Evolutionary conservation across 345 rosid genomes (phyloP), one percentile per base, ranked within the genome.

Genomic region (Lagerstroemia speciosa): DNA sequence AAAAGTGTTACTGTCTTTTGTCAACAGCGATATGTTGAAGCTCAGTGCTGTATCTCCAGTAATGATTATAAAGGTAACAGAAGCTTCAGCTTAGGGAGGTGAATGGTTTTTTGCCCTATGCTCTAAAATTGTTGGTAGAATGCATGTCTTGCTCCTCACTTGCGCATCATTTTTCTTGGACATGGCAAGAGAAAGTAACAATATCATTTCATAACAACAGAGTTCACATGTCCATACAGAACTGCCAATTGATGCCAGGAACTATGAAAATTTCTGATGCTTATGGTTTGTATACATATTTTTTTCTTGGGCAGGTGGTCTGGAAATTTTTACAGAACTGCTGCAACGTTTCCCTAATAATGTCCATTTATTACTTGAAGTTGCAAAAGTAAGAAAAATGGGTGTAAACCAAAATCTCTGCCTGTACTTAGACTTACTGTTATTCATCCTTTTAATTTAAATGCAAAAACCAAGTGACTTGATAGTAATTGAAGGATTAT

Each of bases 1-100:
- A n/a, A 40, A 38, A 33, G 17, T 62, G n/a, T 62, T 26, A 63
- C 67, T 29, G 66, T 74, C 67, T 50, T 75, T 76, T 72, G 33
- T 80, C 69, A 76, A 74, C 95, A 91, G 99, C 88, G 97, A 34
- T 94, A 94, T 78, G 97, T 94, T 53, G 99, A 94, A 82, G 99
- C 97, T 17, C 97, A 87, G 72, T 88, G 98, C 79, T 88, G 89
- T 76, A 77, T 91, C 71, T 89, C 97, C 75, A 82, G 96, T 69
- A 93, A 94, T 84, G 93, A 91, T 74, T 94, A 91, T 77, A 91
- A 82, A 86, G 99, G 99, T 94, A 82, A 71, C 8, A 48, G 34
- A 31, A 70, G 55, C 64, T 36, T 57, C 33, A 10, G 19, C 32
- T 58, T 58, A 30, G 63, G 17, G 34, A 8, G 63, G 20, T 58